phyloP scores from a whole-genome alignment of 1,139 yeast species.

The Pichiaceae sp. region DNA sequence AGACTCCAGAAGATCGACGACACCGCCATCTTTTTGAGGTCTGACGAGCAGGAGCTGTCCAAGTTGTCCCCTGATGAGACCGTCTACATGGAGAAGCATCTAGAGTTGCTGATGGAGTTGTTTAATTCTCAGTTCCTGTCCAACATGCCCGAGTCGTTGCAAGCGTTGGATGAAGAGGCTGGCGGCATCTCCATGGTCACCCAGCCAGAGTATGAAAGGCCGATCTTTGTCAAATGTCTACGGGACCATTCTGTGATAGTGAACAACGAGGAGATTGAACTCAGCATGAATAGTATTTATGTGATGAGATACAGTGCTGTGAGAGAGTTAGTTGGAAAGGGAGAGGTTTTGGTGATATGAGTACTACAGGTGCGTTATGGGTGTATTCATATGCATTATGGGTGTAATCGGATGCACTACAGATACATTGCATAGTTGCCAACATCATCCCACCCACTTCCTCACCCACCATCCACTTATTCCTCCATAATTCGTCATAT shows the following conservation, averaged over 20 bases:
- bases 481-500: too few species aligned
- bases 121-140: slow-evolving; percentile 62
- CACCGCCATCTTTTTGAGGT: slow-evolving; percentile 48
- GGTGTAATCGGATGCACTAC: too few species aligned
- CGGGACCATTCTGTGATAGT: slow-evolving; percentile 28
- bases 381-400: too few species aligned
- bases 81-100: slow-evolving; percentile 58
- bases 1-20: slow-evolving; percentile 69
- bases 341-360: slow-evolving; percentile 16
- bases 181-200: slow-evolving; percentile 77
- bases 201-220: slow-evolving; percentile 63
- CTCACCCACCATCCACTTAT: too few species aligned
- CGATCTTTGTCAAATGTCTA: slow-evolving; percentile 65
- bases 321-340: slow-evolving; percentile 14
- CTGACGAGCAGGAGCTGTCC: slow-evolving; percentile 21
- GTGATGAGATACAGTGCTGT: slow-evolving; percentile 63
- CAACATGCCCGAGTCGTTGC: slow-evolving; percentile 59
- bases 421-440: too few species aligned
- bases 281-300: slow-evolving; percentile 62
- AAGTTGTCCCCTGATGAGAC: slow-evolving; percentile 53
- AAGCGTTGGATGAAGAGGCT: slow-evolving; percentile 65
- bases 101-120: slow-evolving; percentile 52
- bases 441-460: too few species aligned
- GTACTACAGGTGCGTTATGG: too few species aligned
- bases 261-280: slow-evolving; percentile 51